Evolutionary conservation across 169 alveolate species (phyloP).

Genomic region (Plasmodium reichenowi): DNA sequence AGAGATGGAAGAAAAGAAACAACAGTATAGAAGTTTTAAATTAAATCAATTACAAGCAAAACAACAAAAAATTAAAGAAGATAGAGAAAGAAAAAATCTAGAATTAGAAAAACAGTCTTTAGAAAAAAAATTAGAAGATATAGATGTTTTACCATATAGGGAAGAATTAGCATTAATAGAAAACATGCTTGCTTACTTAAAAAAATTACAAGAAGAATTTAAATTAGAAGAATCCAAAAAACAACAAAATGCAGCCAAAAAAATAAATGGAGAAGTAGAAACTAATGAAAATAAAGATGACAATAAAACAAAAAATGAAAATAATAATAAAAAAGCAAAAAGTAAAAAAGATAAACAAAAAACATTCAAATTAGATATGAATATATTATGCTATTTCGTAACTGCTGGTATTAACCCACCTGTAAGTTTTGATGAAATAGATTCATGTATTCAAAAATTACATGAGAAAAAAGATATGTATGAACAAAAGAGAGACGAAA

Average conservation of each 20-base stretch:
- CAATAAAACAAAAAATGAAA: constrained; percentile 20
- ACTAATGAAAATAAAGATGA: constrained; percentile 19
- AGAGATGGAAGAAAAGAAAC: constrained; percentile 68
- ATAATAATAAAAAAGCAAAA: constrained; percentile 74
- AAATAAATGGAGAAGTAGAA: constrained; percentile 57
- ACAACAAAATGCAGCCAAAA: constrained; percentile 22
- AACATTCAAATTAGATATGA: constrained; percentile 83
- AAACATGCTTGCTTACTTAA: constrained; percentile 60
- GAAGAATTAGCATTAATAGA: constrained; percentile 72
- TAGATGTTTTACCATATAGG: constrained; percentile 62
- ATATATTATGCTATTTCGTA: constrained; percentile 83
- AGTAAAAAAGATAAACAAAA: constrained; percentile 79
- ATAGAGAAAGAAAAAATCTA: constrained; percentile 68
- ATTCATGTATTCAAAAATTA: constrained; percentile 79
- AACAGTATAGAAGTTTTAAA: constrained; percentile 56
- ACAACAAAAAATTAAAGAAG: constrained; percentile 71
- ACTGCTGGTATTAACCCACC: constrained; percentile 86
- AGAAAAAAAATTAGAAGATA: constrained; percentile 63
- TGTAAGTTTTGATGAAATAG: constrained; percentile 80
- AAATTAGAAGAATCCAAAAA: constrained; percentile 57
- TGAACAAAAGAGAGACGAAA: constrained; percentile 78
- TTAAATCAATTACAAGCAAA: constrained; percentile 51
- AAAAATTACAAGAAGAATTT: constrained; percentile 53
- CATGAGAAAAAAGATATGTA: constrained; percentile 78
- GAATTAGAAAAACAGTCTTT: constrained; percentile 52